These are phyloP conservation scores for Lagenaria siceraria DNA, from an alignment of 306 rosid genomes.

Conservation along the genomic window DNA sequence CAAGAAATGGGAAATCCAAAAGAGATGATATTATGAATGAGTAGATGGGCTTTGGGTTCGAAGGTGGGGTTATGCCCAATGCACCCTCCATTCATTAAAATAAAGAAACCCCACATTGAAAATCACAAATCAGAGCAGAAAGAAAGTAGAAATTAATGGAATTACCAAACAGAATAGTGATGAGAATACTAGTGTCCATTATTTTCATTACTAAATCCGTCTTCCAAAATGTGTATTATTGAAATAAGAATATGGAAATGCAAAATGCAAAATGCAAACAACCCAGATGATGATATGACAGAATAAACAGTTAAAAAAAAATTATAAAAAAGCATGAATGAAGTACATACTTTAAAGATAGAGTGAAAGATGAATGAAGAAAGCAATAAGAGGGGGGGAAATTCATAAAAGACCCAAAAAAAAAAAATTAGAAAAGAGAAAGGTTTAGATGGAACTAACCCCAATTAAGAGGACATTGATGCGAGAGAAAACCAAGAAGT, in stretches of 20 bases:
- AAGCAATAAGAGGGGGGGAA: neutral
- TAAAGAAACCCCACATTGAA: conserved; percentile 9
- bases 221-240: neutral
- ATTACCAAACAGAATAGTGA: neutral
- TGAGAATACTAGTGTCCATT: neutral
- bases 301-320: conserved; percentile 8
- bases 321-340: neutral
- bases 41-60: neutral
- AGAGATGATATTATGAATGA: neutral
- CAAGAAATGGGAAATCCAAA: neutral
- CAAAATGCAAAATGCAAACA: conserved; percentile 16
- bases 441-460: neutral
- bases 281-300: conserved; percentile 36
- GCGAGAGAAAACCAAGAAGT: conserved; percentile 3
- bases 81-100: neutral
- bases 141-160: neutral
- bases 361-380: neutral
- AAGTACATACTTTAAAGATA: neutral
- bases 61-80: neutral
- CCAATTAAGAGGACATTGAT: conserved; percentile 7
- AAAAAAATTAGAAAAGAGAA: neutral
- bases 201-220: neutral
- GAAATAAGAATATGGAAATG: conserved; percentile 5
- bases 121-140: neutral
- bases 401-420: neutral